Evolutionary conservation across 2,329 filamentous ascomycete species (phyloP), one percentile per base, ranked within the genome.

Genomic region (Colletotrichum orbiculare): DNA sequence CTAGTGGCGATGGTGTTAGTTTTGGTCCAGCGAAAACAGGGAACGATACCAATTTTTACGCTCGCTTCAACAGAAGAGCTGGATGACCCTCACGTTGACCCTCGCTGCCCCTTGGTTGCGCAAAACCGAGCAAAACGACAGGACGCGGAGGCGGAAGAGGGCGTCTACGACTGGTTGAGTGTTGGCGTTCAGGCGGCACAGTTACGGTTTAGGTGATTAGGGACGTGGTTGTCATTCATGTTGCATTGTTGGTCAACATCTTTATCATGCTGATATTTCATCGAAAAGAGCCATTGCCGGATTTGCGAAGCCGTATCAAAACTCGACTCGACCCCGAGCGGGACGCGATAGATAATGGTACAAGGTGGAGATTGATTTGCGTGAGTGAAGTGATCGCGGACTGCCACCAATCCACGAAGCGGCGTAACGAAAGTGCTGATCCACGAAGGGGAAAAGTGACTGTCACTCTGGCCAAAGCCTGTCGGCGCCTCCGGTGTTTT

Each of bases 301-400:
- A 56, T 64, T 64, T 61, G 64, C 52, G 66, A 64, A 67, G 67
- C 55, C 66, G 66, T 64, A 46, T 66, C 48, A 69, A 66, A 25
- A 55, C 47, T 66, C 66, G 66, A 63, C 52, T 66, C 42, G 54
- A 60, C 60, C 60, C 60, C 60, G 50, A 64, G 54, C 65, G 65
- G 56, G 66, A 63, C 54, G 66, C 46, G 67, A 67, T 46, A 63
- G 45, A 67, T 68, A 69, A 62, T 68, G 67, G 66, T 69, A 69
- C 67, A 69, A 65, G 67, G 55, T 67, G 60, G 53, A 61, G 53
- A 64, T 45, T 47, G 47, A 43, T 57, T 63, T 66, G 66, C 63
- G 66, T 66, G 47, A 49, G 54, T 41, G 50, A 57, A 60, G 56
- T 55, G 55, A 54, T 50, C 60, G 49, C 64, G 49, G 53, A 60